Conservation (phyloP, 2,329 filamentous ascomycete species). For the Penicillium palitans region DNA sequence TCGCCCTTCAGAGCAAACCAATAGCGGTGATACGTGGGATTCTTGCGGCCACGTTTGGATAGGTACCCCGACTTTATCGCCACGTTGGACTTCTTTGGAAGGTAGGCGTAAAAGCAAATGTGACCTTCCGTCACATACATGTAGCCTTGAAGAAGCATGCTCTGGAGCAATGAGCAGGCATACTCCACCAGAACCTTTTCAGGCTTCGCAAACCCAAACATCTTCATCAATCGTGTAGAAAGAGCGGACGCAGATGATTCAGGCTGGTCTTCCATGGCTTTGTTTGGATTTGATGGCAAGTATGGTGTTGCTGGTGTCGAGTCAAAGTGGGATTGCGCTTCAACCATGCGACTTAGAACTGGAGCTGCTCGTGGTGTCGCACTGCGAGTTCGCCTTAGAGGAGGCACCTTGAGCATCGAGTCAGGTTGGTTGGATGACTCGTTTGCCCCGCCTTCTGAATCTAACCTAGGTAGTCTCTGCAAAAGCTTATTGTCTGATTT, state of each 20-base stretch:
- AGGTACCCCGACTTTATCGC: constrained; percentile 85
- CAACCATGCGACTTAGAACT: constrained; percentile 75
- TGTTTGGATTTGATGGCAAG: constrained; percentile 23
- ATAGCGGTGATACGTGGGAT: constrained; percentile 82
- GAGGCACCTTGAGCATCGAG: constrained; percentile 20
- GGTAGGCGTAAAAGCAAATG: constrained; percentile 94
- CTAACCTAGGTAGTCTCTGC: constrained; percentile 63
- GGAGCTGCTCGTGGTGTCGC: constrained; percentile 59
- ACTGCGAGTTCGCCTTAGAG: constrained; percentile 32
- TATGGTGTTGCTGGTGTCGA: constrained; percentile 21
- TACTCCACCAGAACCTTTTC: constrained; percentile 91
- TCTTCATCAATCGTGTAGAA: constrained; percentile 72
- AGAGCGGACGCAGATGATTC: constrained; percentile 56
- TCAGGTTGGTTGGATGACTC: constrained; percentile 25
- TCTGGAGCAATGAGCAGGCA: constrained; percentile 89
- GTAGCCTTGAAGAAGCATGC: constrained; percentile 87
- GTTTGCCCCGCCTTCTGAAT: constrained; percentile 30
- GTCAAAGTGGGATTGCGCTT: constrained; percentile 65
- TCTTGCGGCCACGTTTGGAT: constrained; percentile 82
- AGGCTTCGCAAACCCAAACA: constrained; percentile 76
- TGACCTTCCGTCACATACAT: constrained; percentile 93
- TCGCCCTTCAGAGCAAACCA: constrained; percentile 94
- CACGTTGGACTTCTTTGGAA: constrained; percentile 84
- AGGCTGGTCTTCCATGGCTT: constrained; percentile 55
- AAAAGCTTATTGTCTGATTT: constrained; percentile 61